Base-by-base conservation (phyloP, 164 flowering plant genomes). In the Stephania japonica region DNA sequence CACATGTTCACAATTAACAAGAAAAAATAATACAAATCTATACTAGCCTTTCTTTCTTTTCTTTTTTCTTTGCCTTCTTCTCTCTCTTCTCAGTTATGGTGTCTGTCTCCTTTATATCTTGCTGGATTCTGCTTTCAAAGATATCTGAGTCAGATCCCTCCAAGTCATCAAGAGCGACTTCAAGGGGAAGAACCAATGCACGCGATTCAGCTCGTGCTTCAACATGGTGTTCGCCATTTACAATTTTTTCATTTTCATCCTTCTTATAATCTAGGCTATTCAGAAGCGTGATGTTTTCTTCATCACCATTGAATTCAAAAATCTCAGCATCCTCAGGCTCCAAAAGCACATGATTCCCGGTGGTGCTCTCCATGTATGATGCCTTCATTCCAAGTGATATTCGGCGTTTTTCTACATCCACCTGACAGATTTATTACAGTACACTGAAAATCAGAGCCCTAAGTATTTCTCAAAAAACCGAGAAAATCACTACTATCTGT, bases 331-430 rank as follows among this genome's bases (percentile, higher is more conserved):
- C 61, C 21, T 70, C 75, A 78, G 79, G 72, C 14, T 67, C 47
- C 47, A 80, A 50, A 71, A 76, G 19, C 25, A 21, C 65, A 72
- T 63, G 61, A 67, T 23, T 67, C 74, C 62, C 80, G 27, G 11
- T 18, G 72, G 75, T 74, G 67, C 78, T 79, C 27, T 14, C n/a
- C 38, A 85, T 41, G 73, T 90, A 87, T 5, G 90, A 86, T 69
- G 66, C 77, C 84, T 96, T 96, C 94, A 91, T 86, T 75, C 99
- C 98, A 72, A 96, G 92, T 53, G 97, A 85, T 49, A 95, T 82
- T 14, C 98, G 83, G 64, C 78, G 81, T 72, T 84, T 87, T 76
- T 93, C 95, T 77, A 73, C 78, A 72, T 93, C 92, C 77, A 95
- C 86, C 98, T 94, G 75, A 65, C 42, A 69, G 41, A 23, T 63